Conservation (phyloP, 2,329 filamentous ascomycete genomes). For the Aschersonia sp. region DNA sequence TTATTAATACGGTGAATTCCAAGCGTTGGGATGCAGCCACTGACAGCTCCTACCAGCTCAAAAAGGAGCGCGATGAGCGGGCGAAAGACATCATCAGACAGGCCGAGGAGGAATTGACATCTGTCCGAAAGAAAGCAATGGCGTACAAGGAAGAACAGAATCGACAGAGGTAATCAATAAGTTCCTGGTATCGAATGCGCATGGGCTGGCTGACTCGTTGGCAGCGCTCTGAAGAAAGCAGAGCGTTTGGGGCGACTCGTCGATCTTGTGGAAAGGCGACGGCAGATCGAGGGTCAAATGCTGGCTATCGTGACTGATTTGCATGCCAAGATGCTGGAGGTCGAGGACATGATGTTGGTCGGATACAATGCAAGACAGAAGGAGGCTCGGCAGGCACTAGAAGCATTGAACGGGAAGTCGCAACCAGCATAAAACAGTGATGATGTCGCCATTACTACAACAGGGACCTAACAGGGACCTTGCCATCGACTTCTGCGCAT, state of each 20-base stretch:
- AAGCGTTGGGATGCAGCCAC: background rate
- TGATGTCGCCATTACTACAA: too few species aligned
- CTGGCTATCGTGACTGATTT: constrained; percentile 9
- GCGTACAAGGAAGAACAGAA: constrained; percentile 10
- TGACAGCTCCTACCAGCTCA: constrained; percentile 10
- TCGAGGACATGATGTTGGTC: constrained; percentile 16
- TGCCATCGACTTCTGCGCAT: too few species aligned
- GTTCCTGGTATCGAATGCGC: background rate
- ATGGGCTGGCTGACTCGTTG: background rate
- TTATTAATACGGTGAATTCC: background rate
- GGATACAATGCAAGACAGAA: constrained; percentile 13
- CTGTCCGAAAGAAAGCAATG: constrained; percentile 9
- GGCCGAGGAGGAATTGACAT: constrained; percentile 10
- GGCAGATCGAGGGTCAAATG: constrained; percentile 14
- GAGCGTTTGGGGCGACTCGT: constrained; percentile 8
- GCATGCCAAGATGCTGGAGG: constrained; percentile 6
- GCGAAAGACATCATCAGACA: constrained; percentile 11
- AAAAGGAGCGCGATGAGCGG: constrained; percentile 13
- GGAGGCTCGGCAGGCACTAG: constrained; percentile 8
- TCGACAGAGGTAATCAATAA: constrained; percentile 9
- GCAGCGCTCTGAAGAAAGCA: constrained; percentile 8
- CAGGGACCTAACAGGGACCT: too few species aligned
- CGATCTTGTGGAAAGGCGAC: constrained; percentile 10
- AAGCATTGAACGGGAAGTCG: constrained; percentile 1
- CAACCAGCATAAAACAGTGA: background rate